These are phyloP conservation scores for Trebouxia sp. DNA, from an alignment of 139 green algal species.

Conservation along the genomic window DNA sequence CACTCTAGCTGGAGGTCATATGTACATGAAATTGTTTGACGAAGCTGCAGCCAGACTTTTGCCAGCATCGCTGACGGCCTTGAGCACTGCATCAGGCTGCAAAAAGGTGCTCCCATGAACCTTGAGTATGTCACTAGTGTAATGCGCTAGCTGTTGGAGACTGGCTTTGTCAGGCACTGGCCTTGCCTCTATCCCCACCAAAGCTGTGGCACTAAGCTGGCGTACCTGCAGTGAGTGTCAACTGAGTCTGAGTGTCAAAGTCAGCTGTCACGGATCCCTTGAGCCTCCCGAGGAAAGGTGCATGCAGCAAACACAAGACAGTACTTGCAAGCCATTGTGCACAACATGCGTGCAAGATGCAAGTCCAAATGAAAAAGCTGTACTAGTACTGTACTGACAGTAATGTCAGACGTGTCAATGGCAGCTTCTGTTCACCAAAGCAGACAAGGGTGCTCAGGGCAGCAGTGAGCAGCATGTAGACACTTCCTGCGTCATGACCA, in stretches of 20 bases:
- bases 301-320: too few relatives aligned
- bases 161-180: neutral
- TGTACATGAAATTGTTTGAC: slow-evolving; percentile 15
- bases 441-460: too few relatives aligned
- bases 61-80: neutral
- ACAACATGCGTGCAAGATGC: too few relatives aligned
- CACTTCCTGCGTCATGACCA: too few relatives aligned
- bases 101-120: neutral
- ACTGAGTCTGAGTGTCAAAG: too few relatives aligned
- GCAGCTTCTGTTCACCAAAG: too few relatives aligned
- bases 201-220: neutral
- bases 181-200: neutral
- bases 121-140: neutral
- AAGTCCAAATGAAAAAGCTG: too few relatives aligned
- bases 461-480: too few relatives aligned
- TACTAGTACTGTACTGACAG: too few relatives aligned
- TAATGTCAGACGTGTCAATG: too few relatives aligned
- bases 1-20: too few relatives aligned
- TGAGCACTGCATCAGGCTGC: neutral
- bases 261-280: neutral
- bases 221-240: neutral
- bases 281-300: neutral
- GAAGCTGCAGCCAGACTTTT: neutral
- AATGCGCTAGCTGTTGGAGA: neutral
- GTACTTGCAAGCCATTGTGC: too few relatives aligned